Evolutionary conservation across 1,139 yeast genomes (phyloP).

Genomic region (Lodderomyces theae): DNA sequence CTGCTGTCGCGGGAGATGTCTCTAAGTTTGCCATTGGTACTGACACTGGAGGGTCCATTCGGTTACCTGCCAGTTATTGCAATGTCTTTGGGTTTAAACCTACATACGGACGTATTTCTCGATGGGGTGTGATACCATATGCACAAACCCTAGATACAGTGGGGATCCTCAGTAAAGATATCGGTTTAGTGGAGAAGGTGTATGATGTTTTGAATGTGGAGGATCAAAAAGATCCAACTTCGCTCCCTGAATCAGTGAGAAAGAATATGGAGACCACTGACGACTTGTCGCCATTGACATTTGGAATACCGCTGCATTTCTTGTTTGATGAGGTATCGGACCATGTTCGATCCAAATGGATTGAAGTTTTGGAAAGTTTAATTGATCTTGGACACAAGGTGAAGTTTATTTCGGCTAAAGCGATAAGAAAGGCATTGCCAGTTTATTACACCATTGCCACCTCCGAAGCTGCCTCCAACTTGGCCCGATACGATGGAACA

Average conservation of each 20-base stretch:
- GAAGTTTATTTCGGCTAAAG: slow-evolving; percentile 65
- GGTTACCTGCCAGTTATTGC: slow-evolving; percentile 88
- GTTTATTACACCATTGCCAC: slow-evolving; percentile 86
- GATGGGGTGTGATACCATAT: slow-evolving; percentile 90
- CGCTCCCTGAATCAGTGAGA: slow-evolving; percentile 44
- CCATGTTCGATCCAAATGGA: slow-evolving; percentile 48
- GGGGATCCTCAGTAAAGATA: slow-evolving; percentile 64
- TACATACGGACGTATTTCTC: slow-evolving; percentile 81
- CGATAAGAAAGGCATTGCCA: slow-evolving; percentile 66
- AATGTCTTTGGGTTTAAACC: slow-evolving; percentile 88
- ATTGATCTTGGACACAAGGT: slow-evolving; percentile 53
- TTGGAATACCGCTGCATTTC: slow-evolving; percentile 76
- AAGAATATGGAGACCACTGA: slow-evolving; percentile 15
- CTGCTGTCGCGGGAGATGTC: slow-evolving; percentile 64
- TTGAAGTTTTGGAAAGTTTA: slow-evolving; percentile 40
- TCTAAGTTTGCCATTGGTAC: slow-evolving; percentile 68
- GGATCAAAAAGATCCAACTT: slow-evolving; percentile 83
- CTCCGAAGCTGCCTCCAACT: slow-evolving; percentile 91
- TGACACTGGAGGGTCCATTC: slow-evolving; percentile 95
- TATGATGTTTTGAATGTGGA: slow-evolving; percentile 54
- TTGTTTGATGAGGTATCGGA: slow-evolving; percentile 53
- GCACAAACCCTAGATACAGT: slow-evolving; percentile 96
- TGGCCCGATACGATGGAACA: slow-evolving; percentile 86
- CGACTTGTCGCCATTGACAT: slow-evolving; percentile 23
- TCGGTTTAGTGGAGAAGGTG: slow-evolving; percentile 45